A percentile compares a stretch with the other conserved stretches of the same genome.
Conservation (phyloP, 2,329 filamentous ascomycete species). For the Aureobasidium pullulans region DNA sequence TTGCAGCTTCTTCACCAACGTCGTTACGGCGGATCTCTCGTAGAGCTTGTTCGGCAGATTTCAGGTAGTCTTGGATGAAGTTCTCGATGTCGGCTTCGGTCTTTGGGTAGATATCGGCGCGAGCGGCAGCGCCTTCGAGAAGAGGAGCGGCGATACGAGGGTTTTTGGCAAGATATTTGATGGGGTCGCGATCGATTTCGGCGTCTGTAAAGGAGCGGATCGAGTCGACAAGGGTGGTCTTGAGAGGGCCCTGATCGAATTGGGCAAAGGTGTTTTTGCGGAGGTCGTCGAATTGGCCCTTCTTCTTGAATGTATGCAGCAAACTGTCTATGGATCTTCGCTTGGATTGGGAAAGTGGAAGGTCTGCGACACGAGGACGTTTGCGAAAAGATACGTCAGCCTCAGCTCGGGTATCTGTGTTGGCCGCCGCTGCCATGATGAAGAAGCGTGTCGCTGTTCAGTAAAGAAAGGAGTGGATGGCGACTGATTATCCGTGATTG, state of each 20-base stretch:
- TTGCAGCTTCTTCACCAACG: constrained; percentile 62
- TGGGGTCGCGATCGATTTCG: constrained; percentile 67
- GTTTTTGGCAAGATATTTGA: constrained; percentile 62
- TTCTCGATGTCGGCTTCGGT: constrained; percentile 60
- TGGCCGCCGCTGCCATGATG: constrained; percentile 17
- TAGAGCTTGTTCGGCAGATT: constrained; percentile 61
- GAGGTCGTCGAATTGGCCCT: constrained; percentile 71
- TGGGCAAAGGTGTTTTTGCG: constrained; percentile 71
- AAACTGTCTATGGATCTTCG: constrained; percentile 66
- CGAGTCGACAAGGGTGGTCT: constrained; percentile 43
- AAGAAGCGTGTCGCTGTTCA: neutral
- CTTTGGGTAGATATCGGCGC: constrained; percentile 66
- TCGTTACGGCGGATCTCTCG: constrained; percentile 60
- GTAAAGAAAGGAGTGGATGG: neutral
- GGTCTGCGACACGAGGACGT: constrained; percentile 66
- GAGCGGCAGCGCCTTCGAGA: constrained; percentile 70
- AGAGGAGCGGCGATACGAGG: constrained; percentile 66
- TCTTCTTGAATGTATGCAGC: constrained; percentile 78
- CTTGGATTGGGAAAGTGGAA: constrained; percentile 67
- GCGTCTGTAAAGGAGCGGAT: constrained; percentile 52
- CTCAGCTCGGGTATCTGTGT: constrained; percentile 1
- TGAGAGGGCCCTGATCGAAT: constrained; percentile 63
- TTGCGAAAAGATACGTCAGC: constrained; percentile 34
- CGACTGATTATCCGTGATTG: too few relatives aligned
- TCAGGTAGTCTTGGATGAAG: constrained; percentile 57